phyloP scores from a whole-genome alignment of 495 filamentous ascomycete species.

The Penicillium malachiteum region DNA sequence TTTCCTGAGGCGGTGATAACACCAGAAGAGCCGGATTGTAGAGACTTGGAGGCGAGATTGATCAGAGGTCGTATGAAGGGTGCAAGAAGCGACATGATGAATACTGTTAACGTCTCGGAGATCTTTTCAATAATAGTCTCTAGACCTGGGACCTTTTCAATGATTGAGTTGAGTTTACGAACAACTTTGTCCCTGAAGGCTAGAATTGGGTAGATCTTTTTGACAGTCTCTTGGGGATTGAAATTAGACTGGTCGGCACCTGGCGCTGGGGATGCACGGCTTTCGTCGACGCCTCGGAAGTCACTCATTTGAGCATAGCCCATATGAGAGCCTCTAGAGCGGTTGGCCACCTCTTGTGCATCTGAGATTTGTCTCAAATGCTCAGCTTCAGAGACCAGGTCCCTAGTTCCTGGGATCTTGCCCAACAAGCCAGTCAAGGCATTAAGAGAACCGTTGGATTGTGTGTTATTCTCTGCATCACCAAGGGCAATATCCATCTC shows the following conservation, averaged over 20 bases:
- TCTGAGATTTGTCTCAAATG: slow-evolving; percentile 72
- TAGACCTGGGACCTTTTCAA: slow-evolving; percentile 90
- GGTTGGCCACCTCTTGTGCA: slow-evolving; percentile 68
- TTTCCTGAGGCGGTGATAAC: slow-evolving; percentile 78
- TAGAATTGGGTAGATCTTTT: slow-evolving; percentile 91
- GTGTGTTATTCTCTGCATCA: slow-evolving; percentile 53
- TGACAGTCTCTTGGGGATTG: slow-evolving; percentile 76
- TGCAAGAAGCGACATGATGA: slow-evolving; percentile 83
- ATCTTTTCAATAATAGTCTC: slow-evolving; percentile 85
- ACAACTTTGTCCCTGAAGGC: slow-evolving; percentile 93
- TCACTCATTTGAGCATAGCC: slow-evolving; percentile 29
- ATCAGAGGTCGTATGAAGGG: slow-evolving; percentile 92
- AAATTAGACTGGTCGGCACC: slow-evolving; percentile 61
- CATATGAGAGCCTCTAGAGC: slow-evolving; percentile 25
- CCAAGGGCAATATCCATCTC: slow-evolving; percentile 77
- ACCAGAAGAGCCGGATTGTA: slow-evolving; percentile 79
- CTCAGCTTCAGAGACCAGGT: slow-evolving; percentile 74
- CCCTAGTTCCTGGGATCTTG: slow-evolving; percentile 76
- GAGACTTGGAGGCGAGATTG: slow-evolving; percentile 72
- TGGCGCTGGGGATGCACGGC: slow-evolving; percentile 15
- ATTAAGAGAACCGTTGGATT: slow-evolving; percentile 40
- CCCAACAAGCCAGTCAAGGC: slow-evolving; percentile 70
- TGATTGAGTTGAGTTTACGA: slow-evolving; percentile 72
- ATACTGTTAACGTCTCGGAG: slow-evolving; percentile 84
- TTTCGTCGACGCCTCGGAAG: slow-evolving; percentile 10